Evolutionary conservation across 805 yeast genomes (phyloP), one percentile per base, ranked within the genome.

Genomic region (Nakazawaea pomicola): DNA sequence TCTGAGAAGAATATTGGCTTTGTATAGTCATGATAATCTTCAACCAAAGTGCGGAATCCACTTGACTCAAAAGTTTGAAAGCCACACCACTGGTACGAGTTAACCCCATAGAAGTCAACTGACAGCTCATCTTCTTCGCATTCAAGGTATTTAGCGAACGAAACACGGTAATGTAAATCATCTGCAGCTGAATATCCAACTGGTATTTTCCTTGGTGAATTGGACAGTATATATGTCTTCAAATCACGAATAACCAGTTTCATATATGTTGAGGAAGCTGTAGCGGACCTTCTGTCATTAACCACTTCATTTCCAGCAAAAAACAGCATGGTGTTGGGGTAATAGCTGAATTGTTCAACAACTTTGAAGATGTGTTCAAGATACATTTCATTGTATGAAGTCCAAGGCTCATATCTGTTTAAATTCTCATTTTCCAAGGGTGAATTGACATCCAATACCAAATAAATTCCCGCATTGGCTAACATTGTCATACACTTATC

Each of bases 151-250:
- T 78, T 72, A 0, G 96, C 83, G 36, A 90, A 68, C 0, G 96
- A 74, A 7, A 76, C 74, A 52, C 98, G 70, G 60, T 76, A 90
- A 38, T 70, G 62, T 45, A 90, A 69, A 54, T 90, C 97, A 62
- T 91, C 98, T 1, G 97, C 98, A 0, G 98, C 97, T 0, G 97
- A 88, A 58, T 91, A 91, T 0, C 98, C 98, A 28, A 91, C 86
- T 0, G 98, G 98, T 14, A 91, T 75, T 11, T 54, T 53, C 41
- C 99, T 71, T 1, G 78, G 72, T 3, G 78, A 61, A 52, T 86
- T 76, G 20, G 57, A 52, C 7, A 63, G 56, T 46, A 87, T 79
- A 56, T 83, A 91, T 21, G 64, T 63, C 58, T 90, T 90, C 66
- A 91, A 74, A 61, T 91, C 97, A 36, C 91, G 68, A 4, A 88